Conservation (phyloP, 306 rosid genomes). For the Cicer judaicum region DNA sequence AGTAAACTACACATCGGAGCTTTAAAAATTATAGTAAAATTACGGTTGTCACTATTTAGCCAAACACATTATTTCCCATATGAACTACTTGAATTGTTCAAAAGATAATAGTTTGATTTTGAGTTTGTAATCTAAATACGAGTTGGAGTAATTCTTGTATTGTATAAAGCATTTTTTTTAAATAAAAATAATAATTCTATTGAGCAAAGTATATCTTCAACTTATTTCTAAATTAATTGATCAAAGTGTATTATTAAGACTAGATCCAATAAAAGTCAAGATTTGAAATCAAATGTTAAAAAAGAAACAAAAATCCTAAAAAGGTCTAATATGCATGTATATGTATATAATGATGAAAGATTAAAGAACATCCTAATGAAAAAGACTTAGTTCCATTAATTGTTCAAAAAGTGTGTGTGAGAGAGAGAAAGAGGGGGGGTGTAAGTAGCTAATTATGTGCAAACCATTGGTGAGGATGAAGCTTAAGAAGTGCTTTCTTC, state of each 20-base stretch:
- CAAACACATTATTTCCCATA: background rate
- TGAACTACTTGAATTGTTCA: background rate
- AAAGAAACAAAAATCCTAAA: background rate
- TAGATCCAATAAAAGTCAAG: slow-evolving; percentile 39
- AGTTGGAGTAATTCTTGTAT: background rate
- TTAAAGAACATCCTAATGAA: background rate
- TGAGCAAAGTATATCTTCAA: slow-evolving; percentile 1
- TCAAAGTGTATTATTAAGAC: slow-evolving; percentile 12
- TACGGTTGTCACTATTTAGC: too few relatives aligned
- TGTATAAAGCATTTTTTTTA: background rate
- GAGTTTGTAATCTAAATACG: background rate
- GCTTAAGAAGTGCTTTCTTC: slow-evolving; percentile 31
- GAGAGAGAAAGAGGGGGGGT: background rate
- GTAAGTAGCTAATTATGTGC: slow-evolving; percentile 14
- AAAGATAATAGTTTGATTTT: background rate
- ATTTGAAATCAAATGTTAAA: slow-evolving; percentile 29
- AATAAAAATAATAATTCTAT: background rate
- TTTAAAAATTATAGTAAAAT: too few relatives aligned
- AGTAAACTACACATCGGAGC: too few relatives aligned
- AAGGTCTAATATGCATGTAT: background rate
- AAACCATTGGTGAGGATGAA: slow-evolving; percentile 45
- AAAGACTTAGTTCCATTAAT: slow-evolving; percentile 4
- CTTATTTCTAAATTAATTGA: slow-evolving; percentile 30
- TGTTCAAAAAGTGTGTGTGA: slow-evolving; percentile 5
- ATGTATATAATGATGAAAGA: background rate